These are phyloP conservation scores for Pseudotulostoma volvatum DNA, from an alignment of 495 filamentous ascomycete species.

Conservation along the genomic window DNA sequence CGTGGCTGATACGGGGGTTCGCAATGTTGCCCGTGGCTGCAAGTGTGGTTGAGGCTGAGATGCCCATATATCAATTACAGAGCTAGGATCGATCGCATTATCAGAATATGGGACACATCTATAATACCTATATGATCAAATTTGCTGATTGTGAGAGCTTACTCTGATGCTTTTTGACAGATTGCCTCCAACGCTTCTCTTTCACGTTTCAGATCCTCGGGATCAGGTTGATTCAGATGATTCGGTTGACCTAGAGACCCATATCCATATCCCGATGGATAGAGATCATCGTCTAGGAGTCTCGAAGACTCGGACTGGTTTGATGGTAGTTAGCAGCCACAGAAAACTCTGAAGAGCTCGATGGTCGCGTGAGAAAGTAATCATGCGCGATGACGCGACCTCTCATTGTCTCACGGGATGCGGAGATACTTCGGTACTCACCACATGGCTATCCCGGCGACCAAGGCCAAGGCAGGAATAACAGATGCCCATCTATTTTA, in stretches of 20 bases:
- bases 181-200: slow-evolving; percentile 36
- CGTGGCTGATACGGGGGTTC: slow-evolving; percentile 15
- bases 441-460: slow-evolving; percentile 29
- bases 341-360: slow-evolving; percentile 5
- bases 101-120: no score
- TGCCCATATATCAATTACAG: slow-evolving; percentile 35
- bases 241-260: slow-evolving; percentile 25
- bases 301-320: slow-evolving; percentile 34
- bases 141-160: slow-evolving; percentile 9
- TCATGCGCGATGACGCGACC: no score
- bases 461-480: slow-evolving; percentile 33
- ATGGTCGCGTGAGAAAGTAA: no score
- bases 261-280: slow-evolving; percentile 33
- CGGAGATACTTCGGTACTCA: slow-evolving; percentile 18
- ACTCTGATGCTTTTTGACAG: slow-evolving; percentile 38
- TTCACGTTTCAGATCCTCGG: slow-evolving; percentile 33
- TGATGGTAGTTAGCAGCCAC: slow-evolving; percentile 18
- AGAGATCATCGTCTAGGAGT: slow-evolving; percentile 35
- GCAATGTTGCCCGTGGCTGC: slow-evolving; percentile 30
- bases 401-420: no score
- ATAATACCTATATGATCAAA: no score
- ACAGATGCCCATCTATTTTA: slow-evolving; percentile 33
- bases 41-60: slow-evolving; percentile 33
- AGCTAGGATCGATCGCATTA: slow-evolving; percentile 12
- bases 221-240: slow-evolving; percentile 28